Evolutionary conservation across 345 rosid genomes (phyloP), one percentile per base, ranked within the genome.

Genomic region (Camelina hispida): DNA sequence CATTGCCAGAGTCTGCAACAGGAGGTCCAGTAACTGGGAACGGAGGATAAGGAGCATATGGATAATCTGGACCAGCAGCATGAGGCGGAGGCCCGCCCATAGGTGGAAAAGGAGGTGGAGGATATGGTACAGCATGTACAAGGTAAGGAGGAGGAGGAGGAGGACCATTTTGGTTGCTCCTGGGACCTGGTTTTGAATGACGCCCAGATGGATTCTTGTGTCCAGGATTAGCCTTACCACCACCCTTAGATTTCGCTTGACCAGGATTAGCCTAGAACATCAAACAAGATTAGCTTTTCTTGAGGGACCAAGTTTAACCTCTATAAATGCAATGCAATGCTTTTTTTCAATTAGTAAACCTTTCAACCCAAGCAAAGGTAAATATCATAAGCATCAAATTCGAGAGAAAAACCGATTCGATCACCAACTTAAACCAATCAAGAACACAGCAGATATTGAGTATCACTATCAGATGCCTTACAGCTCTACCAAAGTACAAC

Each of bases 41-140:
- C 22, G 87, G 87, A 66, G 88, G 89, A 72, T 69, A 83, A 71
- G 91, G 86, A 32, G 67, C 91, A 68, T 81, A 93, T 40, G 78
- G 82, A 80, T 68, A 89, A 43, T 88, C 94, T 56, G 93, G 81
- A 76, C 85, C 80, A 18, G 89, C 81, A 77, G 86, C 80, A 52
- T 87, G 93, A 15, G 93, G 89, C 37, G 83, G 88, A 76, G 89
- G 87, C 51, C 78, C n/a, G n/a, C n/a, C 74, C 87, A 87, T 82
- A 69, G 89, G 78, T 78, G 82, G 91, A 73, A 85, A 81, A 73
- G 86, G 73, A 65, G 83, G 83, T 67, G 83, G 96, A 73, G 74
- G 82, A 74, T 87, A 89, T 42, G 91, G 84, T 23, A 82, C 73
- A 7, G 83, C 20, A 30, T 65, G 86, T 63, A 81, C 70, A 47